phyloP scores from a whole-genome alignment of 2,329 filamentous ascomycete genomes.

The Paramyrothecium sp. region DNA sequence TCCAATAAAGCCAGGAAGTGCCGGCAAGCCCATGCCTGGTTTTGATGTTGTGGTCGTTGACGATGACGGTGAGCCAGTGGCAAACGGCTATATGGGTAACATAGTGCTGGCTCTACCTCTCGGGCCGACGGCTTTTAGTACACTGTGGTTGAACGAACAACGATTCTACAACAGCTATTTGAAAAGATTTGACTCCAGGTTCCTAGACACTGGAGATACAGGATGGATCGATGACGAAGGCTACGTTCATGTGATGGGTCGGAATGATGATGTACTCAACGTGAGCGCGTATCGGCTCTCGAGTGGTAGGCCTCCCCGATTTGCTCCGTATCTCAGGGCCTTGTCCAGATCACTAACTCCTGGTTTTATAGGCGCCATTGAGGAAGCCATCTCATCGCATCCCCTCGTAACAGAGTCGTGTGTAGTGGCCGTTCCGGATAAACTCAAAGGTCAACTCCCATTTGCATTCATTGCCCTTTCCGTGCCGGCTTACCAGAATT shows the following conservation, averaged over 20 bases:
- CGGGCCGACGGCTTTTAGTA: conserved; percentile 82
- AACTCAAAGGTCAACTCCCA: conserved; percentile 84
- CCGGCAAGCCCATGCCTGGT: conserved; percentile 87
- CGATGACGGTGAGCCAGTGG: conserved; percentile 71
- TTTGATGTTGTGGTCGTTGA: conserved; percentile 86
- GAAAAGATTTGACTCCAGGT: conserved; percentile 75
- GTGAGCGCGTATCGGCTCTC: conserved; percentile 92
- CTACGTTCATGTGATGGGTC: conserved; percentile 63
- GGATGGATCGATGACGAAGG: conserved; percentile 79
- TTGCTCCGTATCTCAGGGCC: not conserved
- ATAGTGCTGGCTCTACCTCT: conserved; percentile 82
- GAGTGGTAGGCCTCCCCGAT: conserved; percentile 58
- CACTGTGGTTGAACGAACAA: conserved; percentile 81
- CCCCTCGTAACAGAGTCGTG: conserved; percentile 78
- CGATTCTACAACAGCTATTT: conserved; percentile 85
- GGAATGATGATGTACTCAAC: conserved; percentile 86
- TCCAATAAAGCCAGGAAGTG: conserved; percentile 76
- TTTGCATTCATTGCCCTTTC: conserved; percentile 77
- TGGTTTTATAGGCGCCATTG: conserved; percentile 65
- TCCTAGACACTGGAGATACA: conserved; percentile 89
- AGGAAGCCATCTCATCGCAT: conserved; percentile 85
- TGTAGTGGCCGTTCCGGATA: conserved; percentile 81
- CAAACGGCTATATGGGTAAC: conserved; percentile 80
- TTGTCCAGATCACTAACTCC: not conserved
- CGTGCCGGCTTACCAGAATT: conserved; percentile 43